A percentile compares a stretch with the other conserved stretches of the same genome.
phyloP scores from a whole-genome alignment of 2,329 filamentous ascomycete species.

The Talaromyces sp. region DNA sequence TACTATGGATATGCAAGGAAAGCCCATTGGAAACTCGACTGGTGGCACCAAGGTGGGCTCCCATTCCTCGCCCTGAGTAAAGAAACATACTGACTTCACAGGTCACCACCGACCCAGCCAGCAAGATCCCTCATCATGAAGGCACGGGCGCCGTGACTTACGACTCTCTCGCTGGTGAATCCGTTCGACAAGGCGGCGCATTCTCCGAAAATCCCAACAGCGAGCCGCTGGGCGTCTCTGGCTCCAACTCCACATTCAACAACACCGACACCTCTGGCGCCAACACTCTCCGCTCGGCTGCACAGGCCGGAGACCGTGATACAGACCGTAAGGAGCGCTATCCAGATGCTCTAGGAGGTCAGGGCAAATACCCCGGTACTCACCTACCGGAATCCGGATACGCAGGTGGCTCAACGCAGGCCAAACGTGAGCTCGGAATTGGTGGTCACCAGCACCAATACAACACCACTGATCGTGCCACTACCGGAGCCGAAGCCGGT shows the following conservation, averaged over 20 bases:
- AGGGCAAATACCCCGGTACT: constrained; percentile 38
- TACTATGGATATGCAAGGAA: constrained; percentile 42
- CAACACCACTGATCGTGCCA: constrained; percentile 17
- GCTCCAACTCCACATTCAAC: constrained; percentile 54
- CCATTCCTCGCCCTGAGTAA: neutral
- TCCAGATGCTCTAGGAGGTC: constrained; percentile 37
- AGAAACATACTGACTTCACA: constrained; percentile 7
- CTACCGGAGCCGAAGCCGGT: constrained; percentile 18
- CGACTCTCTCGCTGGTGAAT: constrained; percentile 76
- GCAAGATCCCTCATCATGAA: constrained; percentile 56
- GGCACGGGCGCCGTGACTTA: constrained; percentile 60
- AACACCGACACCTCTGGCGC: constrained; percentile 56
- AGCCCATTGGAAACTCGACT: constrained; percentile 30
- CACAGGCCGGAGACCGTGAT: constrained; percentile 46
- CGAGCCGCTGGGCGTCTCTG: constrained; percentile 49
- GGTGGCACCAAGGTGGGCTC: constrained; percentile 37
- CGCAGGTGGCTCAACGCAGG: constrained; percentile 32
- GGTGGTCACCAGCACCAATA: constrained; percentile 23
- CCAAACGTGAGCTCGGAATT: constrained; percentile 31
- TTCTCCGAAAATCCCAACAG: constrained; percentile 60
- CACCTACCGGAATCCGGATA: constrained; percentile 36
- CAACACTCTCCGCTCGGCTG: constrained; percentile 48
- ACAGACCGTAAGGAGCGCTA: constrained; percentile 45
- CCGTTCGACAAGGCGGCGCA: constrained; percentile 55
- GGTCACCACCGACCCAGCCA: constrained; percentile 48